Conservation (phyloP, 768 basidiomycete genomes). For the Punctularia strigosozonata region DNA sequence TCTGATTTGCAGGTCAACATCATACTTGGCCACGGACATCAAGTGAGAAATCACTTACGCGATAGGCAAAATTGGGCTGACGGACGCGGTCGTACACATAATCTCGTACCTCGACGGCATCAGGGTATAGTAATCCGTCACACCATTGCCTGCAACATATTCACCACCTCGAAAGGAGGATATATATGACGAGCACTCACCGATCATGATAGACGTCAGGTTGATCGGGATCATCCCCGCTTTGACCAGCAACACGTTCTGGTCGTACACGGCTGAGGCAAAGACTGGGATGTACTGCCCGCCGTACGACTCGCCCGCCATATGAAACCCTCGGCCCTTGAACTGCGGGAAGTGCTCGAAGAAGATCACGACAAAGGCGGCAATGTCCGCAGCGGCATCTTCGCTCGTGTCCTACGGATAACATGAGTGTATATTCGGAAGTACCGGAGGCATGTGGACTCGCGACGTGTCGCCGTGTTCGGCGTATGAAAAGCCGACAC, state of each 20-base stretch:
- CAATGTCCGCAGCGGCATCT: conserved; percentile 59
- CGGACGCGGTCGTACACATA: conserved; percentile 37
- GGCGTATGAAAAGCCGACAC: conserved; percentile 28
- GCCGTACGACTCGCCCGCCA: conserved; percentile 39
- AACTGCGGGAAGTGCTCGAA: conserved; percentile 65
- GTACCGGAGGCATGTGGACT: conserved; percentile 10
- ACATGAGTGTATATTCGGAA: neutral
- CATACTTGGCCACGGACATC: conserved; percentile 8
- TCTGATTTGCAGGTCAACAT: neutral
- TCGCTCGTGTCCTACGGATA: conserved; percentile 41
- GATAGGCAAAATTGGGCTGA: conserved; percentile 35
- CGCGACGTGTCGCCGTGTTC: conserved; percentile 52
- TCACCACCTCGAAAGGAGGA: neutral
- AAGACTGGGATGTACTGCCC: conserved; percentile 42
- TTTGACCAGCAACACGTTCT: conserved; percentile 26
- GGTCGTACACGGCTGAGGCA: conserved; percentile 35
- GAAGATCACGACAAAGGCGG: conserved; percentile 60
- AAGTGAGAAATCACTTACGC: conserved; percentile 16
- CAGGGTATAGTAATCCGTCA: conserved; percentile 28
- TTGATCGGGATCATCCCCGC: conserved; percentile 40
- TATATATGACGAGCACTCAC: conserved; percentile 12
- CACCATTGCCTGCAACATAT: conserved; percentile 27
- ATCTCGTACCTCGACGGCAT: conserved; percentile 36
- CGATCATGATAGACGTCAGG: conserved; percentile 37
- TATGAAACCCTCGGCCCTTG: conserved; percentile 40